Base-by-base conservation (phyloP, 371 early-diverging fungal genomes). In the Amoeboaphelidium protococcarum region DNA sequence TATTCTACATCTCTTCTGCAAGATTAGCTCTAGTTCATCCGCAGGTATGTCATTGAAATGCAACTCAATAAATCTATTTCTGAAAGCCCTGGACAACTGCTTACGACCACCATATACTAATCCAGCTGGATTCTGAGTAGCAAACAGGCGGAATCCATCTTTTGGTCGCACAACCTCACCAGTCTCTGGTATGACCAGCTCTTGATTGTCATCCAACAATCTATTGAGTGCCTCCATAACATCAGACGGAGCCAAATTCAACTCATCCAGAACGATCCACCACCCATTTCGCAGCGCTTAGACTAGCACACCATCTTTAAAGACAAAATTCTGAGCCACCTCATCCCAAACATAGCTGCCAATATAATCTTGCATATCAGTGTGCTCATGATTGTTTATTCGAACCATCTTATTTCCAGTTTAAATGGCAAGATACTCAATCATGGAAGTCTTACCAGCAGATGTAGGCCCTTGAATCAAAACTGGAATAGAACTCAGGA, bases 361-460 rank as follows among this genome's bases (percentile, higher is more conserved):
- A 31, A 99, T 65, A 59, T 99, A 99, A 62, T 99, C 99, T 59
- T 91, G 84, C 47, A 94, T 54, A 58, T 99, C 99, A 1, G 99
- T 99, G 60, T 98, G 94, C 62, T 98, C 98, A 65, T 98, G 99
- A 62, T 99, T 99, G 68, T 99, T 99, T 63, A 99, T 90, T 51
- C 99, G 80, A 4, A 98, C 85, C 60, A 99, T 87, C 19, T 71
- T 68, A 64, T 91, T 94, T 10, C 85, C 84, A 0, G 87, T 82
- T 44, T 69, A 61, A 45, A 81, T 78, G n/a, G 98, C 95, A 49
- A 99, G 62, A 53, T 91, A 87, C 58, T 88, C 87, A 46, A 99
- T 80, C 80, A 99, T 88, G 52, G 84, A 82, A 0, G 99, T 99
- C 63, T 99, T 99, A 50, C 99, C 99, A 25, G 92, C 87, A 19